Conservation (phyloP, 106 monocot genomes). For the Dioscorea dumetorum region DNA sequence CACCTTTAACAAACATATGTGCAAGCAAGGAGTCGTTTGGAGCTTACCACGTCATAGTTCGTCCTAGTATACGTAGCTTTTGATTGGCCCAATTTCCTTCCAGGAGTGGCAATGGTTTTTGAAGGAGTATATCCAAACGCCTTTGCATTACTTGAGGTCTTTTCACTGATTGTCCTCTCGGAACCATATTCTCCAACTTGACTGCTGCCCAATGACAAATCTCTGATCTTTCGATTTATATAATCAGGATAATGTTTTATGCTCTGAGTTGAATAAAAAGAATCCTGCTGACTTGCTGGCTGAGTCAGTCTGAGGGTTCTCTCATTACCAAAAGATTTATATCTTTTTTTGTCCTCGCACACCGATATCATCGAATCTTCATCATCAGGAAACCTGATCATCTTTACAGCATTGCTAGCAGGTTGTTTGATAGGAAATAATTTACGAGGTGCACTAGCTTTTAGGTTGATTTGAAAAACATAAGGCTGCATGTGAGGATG, state of each 20-base stretch:
- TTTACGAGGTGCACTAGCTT: constrained; percentile 48
- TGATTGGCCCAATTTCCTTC: constrained; percentile 36
- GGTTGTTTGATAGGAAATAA: constrained; percentile 33
- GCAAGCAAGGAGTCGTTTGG: not conserved
- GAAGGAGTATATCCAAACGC: constrained; percentile 38
- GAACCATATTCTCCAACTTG: constrained; percentile 25
- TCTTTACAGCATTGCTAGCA: constrained; percentile 30
- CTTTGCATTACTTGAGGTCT: constrained; percentile 20
- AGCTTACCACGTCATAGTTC: constrained; percentile 33
- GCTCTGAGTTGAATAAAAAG: constrained; percentile 39
- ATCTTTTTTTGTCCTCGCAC: constrained; percentile 36
- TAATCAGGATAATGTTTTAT: constrained; percentile 39
- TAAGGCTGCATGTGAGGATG: constrained; percentile 94
- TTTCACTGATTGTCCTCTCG: constrained; percentile 10
- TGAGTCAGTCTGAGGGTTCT: constrained; percentile 34
- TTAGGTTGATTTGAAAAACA: constrained; percentile 70
- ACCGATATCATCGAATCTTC: constrained; percentile 37
- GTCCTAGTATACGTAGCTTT: constrained; percentile 32
- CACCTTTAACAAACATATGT: no score
- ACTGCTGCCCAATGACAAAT: constrained; percentile 41
- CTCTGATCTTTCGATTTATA: constrained; percentile 33
- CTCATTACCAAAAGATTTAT: constrained; percentile 41
- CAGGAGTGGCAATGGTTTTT: constrained; percentile 46
- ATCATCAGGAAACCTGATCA: constrained; percentile 37
- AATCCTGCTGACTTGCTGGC: constrained; percentile 24